Conservation (phyloP, 2,329 filamentous ascomycete species). For the Colletotrichum sp. region DNA sequence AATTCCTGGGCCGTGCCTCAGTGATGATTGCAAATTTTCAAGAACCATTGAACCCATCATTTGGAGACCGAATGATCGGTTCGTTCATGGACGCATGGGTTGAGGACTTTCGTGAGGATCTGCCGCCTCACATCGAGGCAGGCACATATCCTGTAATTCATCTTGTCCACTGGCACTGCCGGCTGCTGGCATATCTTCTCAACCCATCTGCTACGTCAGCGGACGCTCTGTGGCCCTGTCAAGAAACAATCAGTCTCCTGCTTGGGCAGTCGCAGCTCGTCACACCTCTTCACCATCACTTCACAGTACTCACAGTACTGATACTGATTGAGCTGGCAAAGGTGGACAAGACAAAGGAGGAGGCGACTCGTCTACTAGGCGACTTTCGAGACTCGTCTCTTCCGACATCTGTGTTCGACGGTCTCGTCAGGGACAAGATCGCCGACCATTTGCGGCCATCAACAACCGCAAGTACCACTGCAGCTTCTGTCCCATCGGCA, state of each 20-base stretch:
- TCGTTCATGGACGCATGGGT: constrained; percentile 60
- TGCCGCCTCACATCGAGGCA: constrained; percentile 61
- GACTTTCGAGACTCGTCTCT: constrained; percentile 55
- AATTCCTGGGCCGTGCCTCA: constrained; percentile 52
- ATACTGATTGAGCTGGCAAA: constrained; percentile 65
- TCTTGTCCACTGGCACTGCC: constrained; percentile 73
- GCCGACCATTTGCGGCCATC: constrained; percentile 40
- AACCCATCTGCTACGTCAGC: constrained; percentile 58
- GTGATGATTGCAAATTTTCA: constrained; percentile 36
- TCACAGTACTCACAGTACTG: constrained; percentile 62
- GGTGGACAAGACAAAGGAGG: constrained; percentile 58
- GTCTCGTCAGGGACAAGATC: constrained; percentile 56
- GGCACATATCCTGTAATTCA: constrained; percentile 61
- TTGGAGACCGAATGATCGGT: constrained; percentile 39
- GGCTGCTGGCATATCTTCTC: constrained; percentile 66
- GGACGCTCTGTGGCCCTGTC: constrained; percentile 64
- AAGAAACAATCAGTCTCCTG: constrained; percentile 63
- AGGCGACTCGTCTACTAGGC: constrained; percentile 59
- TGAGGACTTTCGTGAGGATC: constrained; percentile 68
- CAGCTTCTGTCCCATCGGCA: constrained; percentile 36
- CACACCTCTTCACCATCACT: constrained; percentile 71
- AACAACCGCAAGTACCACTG: constrained; percentile 17
- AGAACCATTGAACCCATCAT: constrained; percentile 1
- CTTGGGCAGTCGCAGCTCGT: constrained; percentile 57
- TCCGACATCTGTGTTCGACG: constrained; percentile 59